Evolutionary conservation across 768 basidiomycete genomes (phyloP).

Genomic region (Harrya chromipes): DNA sequence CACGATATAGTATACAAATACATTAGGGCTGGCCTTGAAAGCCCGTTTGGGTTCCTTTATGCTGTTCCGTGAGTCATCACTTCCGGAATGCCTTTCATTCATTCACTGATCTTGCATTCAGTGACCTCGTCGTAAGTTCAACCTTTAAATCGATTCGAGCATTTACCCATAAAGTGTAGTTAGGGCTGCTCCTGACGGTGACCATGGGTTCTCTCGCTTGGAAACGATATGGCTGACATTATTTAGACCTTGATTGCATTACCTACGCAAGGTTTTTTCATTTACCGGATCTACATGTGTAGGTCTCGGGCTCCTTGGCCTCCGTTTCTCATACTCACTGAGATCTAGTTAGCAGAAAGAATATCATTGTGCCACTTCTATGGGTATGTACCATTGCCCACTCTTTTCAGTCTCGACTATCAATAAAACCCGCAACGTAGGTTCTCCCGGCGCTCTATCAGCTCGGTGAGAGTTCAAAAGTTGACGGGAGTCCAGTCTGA

Average conservation of each 20-base stretch:
- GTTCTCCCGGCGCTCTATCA: slow-evolving; percentile 1
- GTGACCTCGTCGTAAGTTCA: background rate
- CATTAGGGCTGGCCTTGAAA: background rate
- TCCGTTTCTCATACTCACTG: background rate
- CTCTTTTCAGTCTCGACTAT: background rate
- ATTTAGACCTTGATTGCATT: background rate
- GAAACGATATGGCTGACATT: background rate
- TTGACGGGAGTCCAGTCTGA: background rate
- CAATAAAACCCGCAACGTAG: background rate
- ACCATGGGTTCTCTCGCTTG: background rate
- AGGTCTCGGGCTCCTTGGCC: background rate
- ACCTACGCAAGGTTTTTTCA: background rate
- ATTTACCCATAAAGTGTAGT: background rate
- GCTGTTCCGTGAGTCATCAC: background rate
- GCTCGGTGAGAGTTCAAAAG: slow-evolving; percentile 2
- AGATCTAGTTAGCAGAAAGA: slow-evolving; percentile 5
- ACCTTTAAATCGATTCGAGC: background rate
- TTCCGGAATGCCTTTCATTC: background rate
- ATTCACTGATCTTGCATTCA: background rate
- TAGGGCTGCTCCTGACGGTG: background rate
- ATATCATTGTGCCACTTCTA: slow-evolving; percentile 1
- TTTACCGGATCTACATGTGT: slow-evolving; percentile 4
- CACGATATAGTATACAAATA: background rate
- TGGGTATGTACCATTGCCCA: slow-evolving; percentile 7
- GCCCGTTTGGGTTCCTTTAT: background rate